These are phyloP conservation scores for Mycena haematopus DNA, from an alignment of 768 basidiomycete species.

Conservation along the genomic window DNA sequence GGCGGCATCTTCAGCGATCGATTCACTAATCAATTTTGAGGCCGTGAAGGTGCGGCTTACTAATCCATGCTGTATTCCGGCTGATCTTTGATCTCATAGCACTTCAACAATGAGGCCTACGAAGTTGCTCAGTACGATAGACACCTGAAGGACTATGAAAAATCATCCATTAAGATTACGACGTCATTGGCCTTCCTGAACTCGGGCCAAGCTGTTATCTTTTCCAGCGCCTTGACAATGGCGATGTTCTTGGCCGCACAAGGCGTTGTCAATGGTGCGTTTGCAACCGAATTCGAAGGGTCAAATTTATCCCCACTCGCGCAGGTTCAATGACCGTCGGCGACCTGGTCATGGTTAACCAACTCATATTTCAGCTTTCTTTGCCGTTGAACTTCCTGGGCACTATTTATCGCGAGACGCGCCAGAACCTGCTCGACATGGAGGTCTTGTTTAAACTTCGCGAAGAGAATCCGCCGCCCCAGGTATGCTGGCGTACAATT, in stretches of 20 bases:
- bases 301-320: neutral
- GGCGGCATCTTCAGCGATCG: conserved; percentile 92
- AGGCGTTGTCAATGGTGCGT: conserved; percentile 86
- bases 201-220: conserved; percentile 96
- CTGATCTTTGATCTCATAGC: conserved; percentile 49
- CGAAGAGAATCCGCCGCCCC: conserved; percentile 75
- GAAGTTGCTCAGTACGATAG: conserved; percentile 93
- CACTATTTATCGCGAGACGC: conserved; percentile 95
- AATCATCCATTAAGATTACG: conserved; percentile 91
- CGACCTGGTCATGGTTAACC: conserved; percentile 99
- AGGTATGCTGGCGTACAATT: conserved; percentile 45
- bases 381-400: conserved; percentile 97
- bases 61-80: neutral
- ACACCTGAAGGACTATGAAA: conserved; percentile 85
- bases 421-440: conserved; percentile 97
- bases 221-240: conserved; percentile 88
- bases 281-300: neutral
- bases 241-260: conserved; percentile 98
- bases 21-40: conserved; percentile 97
- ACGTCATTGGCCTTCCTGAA: conserved; percentile 93
- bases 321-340: conserved; percentile 97
- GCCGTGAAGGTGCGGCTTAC: conserved; percentile 83
- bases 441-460: conserved; percentile 92
- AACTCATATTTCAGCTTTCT: conserved; percentile 96
- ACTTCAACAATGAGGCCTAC: conserved; percentile 96